Evolutionary conservation across 1,284 basidiomycete genomes (phyloP), one percentile per base, ranked within the genome.

Genomic region (Ceratobasidium sp.): DNA sequence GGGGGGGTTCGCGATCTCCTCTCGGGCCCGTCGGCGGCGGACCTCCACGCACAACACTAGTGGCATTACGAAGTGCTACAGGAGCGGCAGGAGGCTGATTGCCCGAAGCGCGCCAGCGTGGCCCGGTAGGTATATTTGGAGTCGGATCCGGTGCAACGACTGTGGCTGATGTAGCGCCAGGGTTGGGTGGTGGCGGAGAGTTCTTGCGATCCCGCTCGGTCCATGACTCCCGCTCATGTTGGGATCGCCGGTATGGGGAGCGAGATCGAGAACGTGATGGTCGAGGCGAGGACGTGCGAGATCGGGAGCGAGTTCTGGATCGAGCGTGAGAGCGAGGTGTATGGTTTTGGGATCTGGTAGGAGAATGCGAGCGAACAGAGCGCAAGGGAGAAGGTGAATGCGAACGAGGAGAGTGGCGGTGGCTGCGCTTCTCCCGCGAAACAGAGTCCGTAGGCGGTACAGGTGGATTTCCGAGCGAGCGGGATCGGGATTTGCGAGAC

Each of bases 1-100:
- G 64, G 28, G 64, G 64, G 36, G 64, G 64, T 36, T 67, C 64
- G 16, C 64, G 64, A 50, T 67, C 64, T 5, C 64, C 64, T 45
- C 64, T 67, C 8, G 64, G 64, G 18, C 64, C 64, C 14, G 64
- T 67, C 34, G 64, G 64, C 50, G 64, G 64, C 21, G 64, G 50
- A 41, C 64, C 64, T 26, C 64, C 64, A 48, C 64, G 64, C 34
- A 16, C 34, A 55, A 39, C n/a, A 34, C 26, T 32, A 55, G 64
- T 48, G 26, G 45, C 50, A 21, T 30, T 50, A 21, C 64, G 64
- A 8, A 46, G 28, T 8, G 52, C 52, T 23, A 50, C 50, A 41
- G 57, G 39, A 14, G 16, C n/a, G 36, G 36, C 48, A 41, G 34
- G 5, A 23, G 52, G 50, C 16, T 52, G 62, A 34, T 28, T 23